Conservation (phyloP, 2,329 filamentous ascomycete genomes). For the Colletotrichum orbiculare region DNA sequence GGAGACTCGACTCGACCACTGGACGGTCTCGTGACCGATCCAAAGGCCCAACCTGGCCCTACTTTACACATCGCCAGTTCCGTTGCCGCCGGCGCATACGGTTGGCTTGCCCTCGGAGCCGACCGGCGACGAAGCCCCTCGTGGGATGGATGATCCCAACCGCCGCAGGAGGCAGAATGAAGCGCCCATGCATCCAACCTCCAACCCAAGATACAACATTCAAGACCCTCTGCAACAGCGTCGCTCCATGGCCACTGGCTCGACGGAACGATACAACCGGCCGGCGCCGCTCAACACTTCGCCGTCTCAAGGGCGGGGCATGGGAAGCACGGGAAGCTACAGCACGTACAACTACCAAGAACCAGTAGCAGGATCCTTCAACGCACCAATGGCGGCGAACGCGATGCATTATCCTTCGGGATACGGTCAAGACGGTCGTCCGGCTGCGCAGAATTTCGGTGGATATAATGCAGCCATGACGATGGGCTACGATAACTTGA, state of each 20-base stretch:
- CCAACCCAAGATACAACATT: constrained; percentile 64
- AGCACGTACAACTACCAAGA: constrained; percentile 68
- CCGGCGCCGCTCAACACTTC: constrained; percentile 62
- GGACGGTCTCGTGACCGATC: constrained; percentile 47
- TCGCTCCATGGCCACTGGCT: constrained; percentile 45
- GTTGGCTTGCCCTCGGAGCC: constrained; percentile 69
- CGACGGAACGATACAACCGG: constrained; percentile 58
- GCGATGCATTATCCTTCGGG: constrained; percentile 71
- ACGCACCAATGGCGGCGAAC: constrained; percentile 67
- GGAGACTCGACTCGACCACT: constrained; percentile 9
- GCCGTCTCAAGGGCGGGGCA: constrained; percentile 58
- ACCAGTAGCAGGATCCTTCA: constrained; percentile 60
- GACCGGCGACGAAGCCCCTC: constrained; percentile 62
- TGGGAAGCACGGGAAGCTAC: constrained; percentile 66
- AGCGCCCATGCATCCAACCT: constrained; percentile 71
- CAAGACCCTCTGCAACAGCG: constrained; percentile 61
- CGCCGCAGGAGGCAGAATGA: constrained; percentile 81
- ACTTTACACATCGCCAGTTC: constrained; percentile 68
- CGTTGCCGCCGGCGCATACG: constrained; percentile 74
- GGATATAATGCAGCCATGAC: constrained; percentile 68
- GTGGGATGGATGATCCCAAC: constrained; percentile 83
- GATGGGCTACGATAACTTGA: constrained; percentile 73
- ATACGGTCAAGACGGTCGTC: constrained; percentile 72
- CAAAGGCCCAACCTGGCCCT: constrained; percentile 69
- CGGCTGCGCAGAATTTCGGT: constrained; percentile 64